Conservation (phyloP, 73 alveolate species). For the Paramecium biaurelia region DNA sequence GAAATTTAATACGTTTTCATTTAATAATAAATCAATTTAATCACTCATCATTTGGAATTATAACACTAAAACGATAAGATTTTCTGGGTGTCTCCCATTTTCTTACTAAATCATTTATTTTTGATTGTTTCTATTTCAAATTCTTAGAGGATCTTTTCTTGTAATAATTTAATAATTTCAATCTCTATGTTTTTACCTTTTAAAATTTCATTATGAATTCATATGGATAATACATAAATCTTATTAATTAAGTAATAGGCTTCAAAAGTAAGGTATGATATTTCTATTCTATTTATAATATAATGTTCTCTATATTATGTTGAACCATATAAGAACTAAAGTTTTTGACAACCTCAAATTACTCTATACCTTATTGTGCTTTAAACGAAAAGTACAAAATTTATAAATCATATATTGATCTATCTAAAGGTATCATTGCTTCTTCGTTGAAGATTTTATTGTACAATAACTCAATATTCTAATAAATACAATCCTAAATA, state of each 20-base stretch:
- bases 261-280: background rate
- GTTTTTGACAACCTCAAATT: conserved; percentile 5
- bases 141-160: background rate
- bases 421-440: background rate
- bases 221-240: background rate
- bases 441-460: background rate
- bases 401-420: background rate
- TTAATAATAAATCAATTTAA: background rate
- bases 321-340: background rate
- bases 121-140: background rate
- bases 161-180: background rate
- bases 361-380: background rate
- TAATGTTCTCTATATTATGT: background rate
- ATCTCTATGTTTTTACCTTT: background rate
- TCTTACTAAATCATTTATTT: background rate
- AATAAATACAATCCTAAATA: background rate
- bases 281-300: background rate
- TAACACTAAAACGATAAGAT: background rate
- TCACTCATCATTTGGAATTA: background rate
- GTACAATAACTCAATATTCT: background rate
- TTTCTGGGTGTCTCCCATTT: background rate
- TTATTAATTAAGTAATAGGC: background rate
- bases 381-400: background rate
- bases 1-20: background rate
- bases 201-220: background rate